Percentiles rank a stretch among this genome's conserved stretches.
phyloP scores from a whole-genome alignment of 257 asterid genomes.

The Jasminum sambac region DNA sequence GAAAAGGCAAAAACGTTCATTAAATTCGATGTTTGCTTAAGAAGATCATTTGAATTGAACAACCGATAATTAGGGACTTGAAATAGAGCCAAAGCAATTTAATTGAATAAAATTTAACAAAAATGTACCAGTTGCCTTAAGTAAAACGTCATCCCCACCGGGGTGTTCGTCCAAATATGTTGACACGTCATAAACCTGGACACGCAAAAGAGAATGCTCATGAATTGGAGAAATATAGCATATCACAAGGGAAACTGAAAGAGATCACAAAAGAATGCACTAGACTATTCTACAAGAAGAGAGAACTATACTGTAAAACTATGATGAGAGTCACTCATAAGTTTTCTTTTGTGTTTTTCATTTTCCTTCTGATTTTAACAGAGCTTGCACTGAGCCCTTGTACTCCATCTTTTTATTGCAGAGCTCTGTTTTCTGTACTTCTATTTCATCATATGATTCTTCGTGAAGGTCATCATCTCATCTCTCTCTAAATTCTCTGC shows the following conservation, averaged over 20 bases:
- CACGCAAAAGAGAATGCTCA: slow-evolving; percentile 25
- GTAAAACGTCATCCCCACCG: slow-evolving; percentile 91
- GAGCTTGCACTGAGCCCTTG: neutral
- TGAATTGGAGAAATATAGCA: slow-evolving; percentile 8
- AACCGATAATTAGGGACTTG: slow-evolving; percentile 2
- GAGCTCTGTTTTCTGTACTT: no score
- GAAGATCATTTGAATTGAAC: neutral
- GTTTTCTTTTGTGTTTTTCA: neutral
- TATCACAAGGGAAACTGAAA: neutral
- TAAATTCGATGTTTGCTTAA: neutral
- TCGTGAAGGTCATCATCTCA: neutral
- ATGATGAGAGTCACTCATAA: no score
- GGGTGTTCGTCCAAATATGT: slow-evolving; percentile 89
- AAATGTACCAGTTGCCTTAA: slow-evolving; percentile 57
- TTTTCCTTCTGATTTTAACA: neutral
- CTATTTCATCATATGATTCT: neutral
- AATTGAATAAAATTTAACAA: slow-evolving; percentile 8
- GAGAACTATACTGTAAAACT: slow-evolving; percentile 9
- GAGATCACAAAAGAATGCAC: neutral
- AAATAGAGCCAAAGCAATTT: neutral
- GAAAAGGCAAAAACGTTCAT: slow-evolving; percentile 13
- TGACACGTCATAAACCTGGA: slow-evolving; percentile 88
- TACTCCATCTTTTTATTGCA: neutral
- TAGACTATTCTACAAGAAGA: neutral
- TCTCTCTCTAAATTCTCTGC: neutral